Conservation (phyloP, 495 filamentous ascomycete genomes). For the Coniosporium apollinis region DNA sequence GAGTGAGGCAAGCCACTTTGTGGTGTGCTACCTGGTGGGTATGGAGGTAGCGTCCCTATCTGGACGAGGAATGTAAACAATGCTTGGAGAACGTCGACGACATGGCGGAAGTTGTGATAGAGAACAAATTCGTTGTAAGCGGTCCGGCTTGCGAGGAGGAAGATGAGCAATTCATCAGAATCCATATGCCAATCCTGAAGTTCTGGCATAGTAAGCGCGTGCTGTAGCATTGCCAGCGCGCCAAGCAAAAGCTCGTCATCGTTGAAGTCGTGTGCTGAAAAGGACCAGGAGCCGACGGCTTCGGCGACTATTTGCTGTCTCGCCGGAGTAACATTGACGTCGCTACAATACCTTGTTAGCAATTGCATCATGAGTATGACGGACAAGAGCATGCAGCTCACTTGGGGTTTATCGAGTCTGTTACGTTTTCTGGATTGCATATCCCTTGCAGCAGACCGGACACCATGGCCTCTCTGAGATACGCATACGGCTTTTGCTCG, state of each 20-base stretch:
- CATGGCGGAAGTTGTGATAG: slow-evolving; percentile 98
- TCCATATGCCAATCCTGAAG: slow-evolving; percentile 57
- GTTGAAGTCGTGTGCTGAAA: slow-evolving; percentile 72
- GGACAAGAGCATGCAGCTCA: slow-evolving; percentile 9
- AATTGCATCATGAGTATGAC: slow-evolving; percentile 1
- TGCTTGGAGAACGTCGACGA: slow-evolving; percentile 88
- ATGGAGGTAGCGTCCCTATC: slow-evolving; percentile 60
- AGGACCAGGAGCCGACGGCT: slow-evolving; percentile 68
- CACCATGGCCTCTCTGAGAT: slow-evolving; percentile 75
- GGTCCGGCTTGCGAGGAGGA: slow-evolving; percentile 65
- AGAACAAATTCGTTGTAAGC: slow-evolving; percentile 91
- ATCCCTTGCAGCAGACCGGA: slow-evolving; percentile 84
- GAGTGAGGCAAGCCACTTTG: slow-evolving; percentile 23
- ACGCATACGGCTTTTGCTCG: slow-evolving; percentile 73
- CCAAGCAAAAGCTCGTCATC: slow-evolving; percentile 78
- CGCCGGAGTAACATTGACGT: slow-evolving; percentile 32
- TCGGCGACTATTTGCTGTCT: slow-evolving; percentile 44
- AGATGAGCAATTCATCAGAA: slow-evolving; percentile 49
- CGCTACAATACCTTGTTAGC: slow-evolving; percentile 16
- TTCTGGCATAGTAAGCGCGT: slow-evolving; percentile 70
- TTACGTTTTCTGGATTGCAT: slow-evolving; percentile 52
- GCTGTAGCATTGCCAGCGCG: slow-evolving; percentile 69
- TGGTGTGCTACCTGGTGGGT: slow-evolving; percentile 22
- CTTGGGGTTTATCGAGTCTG: slow-evolving; percentile 34
- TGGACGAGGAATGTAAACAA: slow-evolving; percentile 80